phyloP scores from a whole-genome alignment of 78 protist genomes.

The Chrysochromulina tobinii region DNA sequence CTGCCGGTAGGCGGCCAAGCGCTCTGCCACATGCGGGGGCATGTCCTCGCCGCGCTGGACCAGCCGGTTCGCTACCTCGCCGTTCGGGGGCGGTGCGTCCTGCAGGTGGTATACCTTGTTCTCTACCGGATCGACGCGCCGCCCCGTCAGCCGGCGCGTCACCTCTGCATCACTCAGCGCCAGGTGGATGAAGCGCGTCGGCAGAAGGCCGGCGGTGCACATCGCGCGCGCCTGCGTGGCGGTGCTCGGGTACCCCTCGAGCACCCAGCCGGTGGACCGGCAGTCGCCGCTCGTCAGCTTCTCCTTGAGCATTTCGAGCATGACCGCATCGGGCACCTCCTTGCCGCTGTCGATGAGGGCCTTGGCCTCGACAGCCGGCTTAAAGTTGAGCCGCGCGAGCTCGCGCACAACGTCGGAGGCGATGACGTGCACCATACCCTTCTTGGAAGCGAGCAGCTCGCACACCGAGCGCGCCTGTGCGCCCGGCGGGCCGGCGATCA shows the following conservation, averaged over 20 bases:
- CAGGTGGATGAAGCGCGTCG: neutral
- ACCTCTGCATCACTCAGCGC: neutral
- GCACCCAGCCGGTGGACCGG: neutral
- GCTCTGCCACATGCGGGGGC: neutral
- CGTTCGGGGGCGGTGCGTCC: neutral
- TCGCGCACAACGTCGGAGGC: neutral
- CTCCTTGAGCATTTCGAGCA: neutral
- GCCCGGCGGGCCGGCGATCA: neutral
- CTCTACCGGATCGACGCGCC: neutral
- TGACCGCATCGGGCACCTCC: neutral
- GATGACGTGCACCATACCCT: neutral
- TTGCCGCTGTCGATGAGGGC: neutral
- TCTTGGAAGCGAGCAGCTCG: neutral
- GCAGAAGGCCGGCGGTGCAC: neutral
- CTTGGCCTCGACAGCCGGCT: neutral
- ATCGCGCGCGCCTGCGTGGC: neutral
- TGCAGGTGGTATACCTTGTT: neutral
- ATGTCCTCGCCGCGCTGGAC: neutral
- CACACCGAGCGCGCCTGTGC: too few relatives aligned
- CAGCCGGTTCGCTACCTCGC: neutral
- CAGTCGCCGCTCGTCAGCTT: neutral
- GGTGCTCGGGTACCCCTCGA: neutral
- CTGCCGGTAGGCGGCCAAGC: neutral
- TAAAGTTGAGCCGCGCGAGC: neutral
- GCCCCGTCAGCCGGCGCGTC: neutral